Conservation (phyloP, 768 basidiomycete species). For the Brasilioporus rufonigricans region DNA sequence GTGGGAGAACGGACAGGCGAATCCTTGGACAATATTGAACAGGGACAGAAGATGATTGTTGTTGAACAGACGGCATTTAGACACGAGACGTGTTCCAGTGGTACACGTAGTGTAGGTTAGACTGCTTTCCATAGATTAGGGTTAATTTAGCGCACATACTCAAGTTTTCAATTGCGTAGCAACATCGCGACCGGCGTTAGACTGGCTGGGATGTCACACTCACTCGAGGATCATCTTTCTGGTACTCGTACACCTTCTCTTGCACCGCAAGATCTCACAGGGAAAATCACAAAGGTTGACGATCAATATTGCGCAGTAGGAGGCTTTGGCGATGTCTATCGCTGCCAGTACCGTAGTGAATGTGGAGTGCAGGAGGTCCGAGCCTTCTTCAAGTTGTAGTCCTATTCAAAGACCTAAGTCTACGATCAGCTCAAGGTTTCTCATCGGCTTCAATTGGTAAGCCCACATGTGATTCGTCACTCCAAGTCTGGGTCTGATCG, state of each 20-base stretch:
- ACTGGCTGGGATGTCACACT: too few relatives aligned
- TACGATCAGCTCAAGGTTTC: neutral
- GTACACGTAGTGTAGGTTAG: too few relatives aligned
- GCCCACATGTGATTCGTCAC: neutral
- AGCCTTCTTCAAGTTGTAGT: neutral
- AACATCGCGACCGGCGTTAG: too few relatives aligned
- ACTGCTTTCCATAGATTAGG: too few relatives aligned
- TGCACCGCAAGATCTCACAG: conserved; percentile 4
- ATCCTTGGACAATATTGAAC: too few relatives aligned
- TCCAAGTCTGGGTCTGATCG: neutral
- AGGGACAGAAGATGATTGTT: conserved; percentile 9
- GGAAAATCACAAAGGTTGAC: neutral
- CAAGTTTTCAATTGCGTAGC: too few relatives aligned
- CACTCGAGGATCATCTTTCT: neutral
- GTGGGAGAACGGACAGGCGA: too few relatives aligned
- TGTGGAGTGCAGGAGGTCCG: neutral
- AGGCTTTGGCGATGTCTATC: conserved; percentile 5
- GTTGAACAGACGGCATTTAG: conserved; percentile 27
- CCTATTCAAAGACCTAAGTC: neutral
- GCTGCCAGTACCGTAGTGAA: neutral
- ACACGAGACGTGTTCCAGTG: too few relatives aligned
- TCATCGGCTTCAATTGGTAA: conserved; percentile 7
- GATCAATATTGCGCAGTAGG: conserved; percentile 6
- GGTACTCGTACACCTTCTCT: neutral
- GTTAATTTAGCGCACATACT: too few relatives aligned